Evolutionary conservation across 208 protist species (phyloP).

Genomic region (Trypanosomatidae sp.): DNA sequence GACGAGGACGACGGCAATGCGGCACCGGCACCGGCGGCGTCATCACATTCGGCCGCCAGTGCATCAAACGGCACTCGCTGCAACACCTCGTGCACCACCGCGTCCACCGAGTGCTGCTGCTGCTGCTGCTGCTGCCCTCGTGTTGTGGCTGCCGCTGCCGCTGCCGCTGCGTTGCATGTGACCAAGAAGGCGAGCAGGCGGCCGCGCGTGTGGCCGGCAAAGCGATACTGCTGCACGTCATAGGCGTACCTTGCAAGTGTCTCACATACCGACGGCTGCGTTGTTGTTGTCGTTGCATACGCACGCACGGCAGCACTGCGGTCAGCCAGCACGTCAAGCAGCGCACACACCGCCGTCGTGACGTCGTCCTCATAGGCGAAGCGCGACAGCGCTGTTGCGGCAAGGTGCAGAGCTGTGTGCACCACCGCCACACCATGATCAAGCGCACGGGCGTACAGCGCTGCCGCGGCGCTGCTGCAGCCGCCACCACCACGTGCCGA

Average conservation of each 20-base stretch:
- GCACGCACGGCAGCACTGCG: conserved; percentile 15
- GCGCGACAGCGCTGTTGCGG: conserved; percentile 5
- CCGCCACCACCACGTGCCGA: no score
- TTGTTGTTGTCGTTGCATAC: no score
- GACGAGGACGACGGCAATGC: no score
- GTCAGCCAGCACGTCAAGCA: conserved; percentile 36
- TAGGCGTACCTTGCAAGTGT: neutral
- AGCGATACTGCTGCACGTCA: conserved; percentile 6
- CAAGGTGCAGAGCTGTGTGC: conserved; percentile 18
- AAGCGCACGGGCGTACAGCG: conserved; percentile 17
- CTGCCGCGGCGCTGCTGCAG: no score
- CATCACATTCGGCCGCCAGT: no score
- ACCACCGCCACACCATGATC: conserved; percentile 20
- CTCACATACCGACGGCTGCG: neutral
- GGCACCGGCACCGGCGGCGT: no score
- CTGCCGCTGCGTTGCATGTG: conserved; percentile 10
- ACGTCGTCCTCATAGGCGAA: conserved; percentile 51
- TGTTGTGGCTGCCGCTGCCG: no score
- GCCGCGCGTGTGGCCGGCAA: conserved; percentile 19
- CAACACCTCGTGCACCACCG: no score
- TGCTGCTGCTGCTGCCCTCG: no score
- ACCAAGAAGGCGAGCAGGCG: conserved; percentile 33
- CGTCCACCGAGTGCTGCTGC: no score
- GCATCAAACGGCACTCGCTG: no score
- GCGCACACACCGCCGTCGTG: conserved; percentile 15